Base-by-base conservation (phyloP, 163 green algal species). In the Prototheca wickerhamii region DNA sequence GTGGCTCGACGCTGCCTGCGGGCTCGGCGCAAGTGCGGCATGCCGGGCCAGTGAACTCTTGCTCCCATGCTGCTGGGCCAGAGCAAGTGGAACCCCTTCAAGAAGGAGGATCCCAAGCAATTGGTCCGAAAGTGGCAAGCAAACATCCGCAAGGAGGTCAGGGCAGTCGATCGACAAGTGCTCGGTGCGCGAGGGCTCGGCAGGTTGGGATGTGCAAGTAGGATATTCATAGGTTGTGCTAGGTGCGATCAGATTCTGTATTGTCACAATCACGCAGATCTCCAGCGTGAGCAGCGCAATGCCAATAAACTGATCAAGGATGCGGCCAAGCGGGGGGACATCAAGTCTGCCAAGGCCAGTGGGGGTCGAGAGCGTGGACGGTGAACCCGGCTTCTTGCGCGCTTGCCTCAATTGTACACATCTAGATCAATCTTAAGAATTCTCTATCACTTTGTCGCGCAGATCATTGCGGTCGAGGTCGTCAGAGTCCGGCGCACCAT, bases 401-500 rank as follows among this genome's bases (percentile, higher is more conserved):
- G n/a, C n/a, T n/a, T n/a, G n/a, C n/a, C n/a, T n/a, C n/a, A n/a
- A n/a, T n/a, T n/a, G n/a, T n/a, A n/a, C n/a, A n/a, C n/a, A n/a
- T n/a, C n/a, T n/a, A n/a, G n/a, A n/a, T n/a, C n/a, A n/a, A n/a
- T n/a, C n/a, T n/a, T n/a, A n/a, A n/a, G n/a, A n/a, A n/a, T n/a
- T n/a, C n/a, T n/a, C n/a, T n/a, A n/a, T n/a, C n/a, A n/a, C n/a
- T n/a, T n/a, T n/a, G n/a, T n/a, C n/a, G n/a, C n/a, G n/a, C 78
- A 92, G 82, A 72, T 86, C n/a, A 55, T 98, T 15, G 92, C 92
- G 7, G 90, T 84, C 67, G 89, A 97, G 68, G 69, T 98, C 2
- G 72, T 97, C 18, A 76, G 83, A 28, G 86, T 84, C 6, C 69
- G 87, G 12, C 85, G 84, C 40, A 79, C 83, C 0, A 73, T 96